phyloP scores from a whole-genome alignment of 768 basidiomycete genomes.

The Gloeophyllum trabeum region DNA sequence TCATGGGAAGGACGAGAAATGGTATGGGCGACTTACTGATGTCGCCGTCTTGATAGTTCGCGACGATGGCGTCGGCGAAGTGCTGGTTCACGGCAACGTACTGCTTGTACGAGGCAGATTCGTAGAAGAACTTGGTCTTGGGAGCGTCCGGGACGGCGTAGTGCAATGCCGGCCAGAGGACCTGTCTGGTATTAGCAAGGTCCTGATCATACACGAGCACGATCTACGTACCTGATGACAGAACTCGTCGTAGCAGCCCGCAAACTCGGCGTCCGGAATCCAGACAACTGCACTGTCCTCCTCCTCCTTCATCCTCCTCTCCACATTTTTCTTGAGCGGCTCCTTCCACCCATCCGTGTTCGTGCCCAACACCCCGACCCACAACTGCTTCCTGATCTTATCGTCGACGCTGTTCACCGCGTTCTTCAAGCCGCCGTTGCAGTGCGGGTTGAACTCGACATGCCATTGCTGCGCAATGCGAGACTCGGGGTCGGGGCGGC shows the following conservation, averaged over 20 bases:
- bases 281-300: constrained; percentile 49
- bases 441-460: constrained; percentile 53
- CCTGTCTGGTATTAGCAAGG: constrained; percentile 20
- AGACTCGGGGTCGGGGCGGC: constrained; percentile 22
- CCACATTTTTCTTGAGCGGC: constrained; percentile 44
- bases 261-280: constrained; percentile 75
- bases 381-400: constrained; percentile 33
- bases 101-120: constrained; percentile 70
- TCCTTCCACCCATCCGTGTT: constrained; percentile 54
- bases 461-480: constrained; percentile 25
- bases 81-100: constrained; percentile 86
- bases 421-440: constrained; percentile 80
- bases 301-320: constrained; percentile 31
- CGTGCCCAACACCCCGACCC: constrained; percentile 32
- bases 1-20: neutral
- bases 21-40: constrained; percentile 33
- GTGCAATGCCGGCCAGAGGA: constrained; percentile 82
- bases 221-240: constrained; percentile 58
- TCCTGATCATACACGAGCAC: constrained; percentile 8
- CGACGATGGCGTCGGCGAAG: constrained; percentile 78
- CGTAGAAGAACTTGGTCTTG: constrained; percentile 71
- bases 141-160: constrained; percentile 84
- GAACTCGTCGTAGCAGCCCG: constrained; percentile 75
- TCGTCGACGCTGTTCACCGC: constrained; percentile 55
- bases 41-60: constrained; percentile 79